Evolutionary conservation across 2,329 filamentous ascomycete genomes (phyloP), one percentile per base, ranked within the genome.

Genomic region (Fusarium anguioides): DNA sequence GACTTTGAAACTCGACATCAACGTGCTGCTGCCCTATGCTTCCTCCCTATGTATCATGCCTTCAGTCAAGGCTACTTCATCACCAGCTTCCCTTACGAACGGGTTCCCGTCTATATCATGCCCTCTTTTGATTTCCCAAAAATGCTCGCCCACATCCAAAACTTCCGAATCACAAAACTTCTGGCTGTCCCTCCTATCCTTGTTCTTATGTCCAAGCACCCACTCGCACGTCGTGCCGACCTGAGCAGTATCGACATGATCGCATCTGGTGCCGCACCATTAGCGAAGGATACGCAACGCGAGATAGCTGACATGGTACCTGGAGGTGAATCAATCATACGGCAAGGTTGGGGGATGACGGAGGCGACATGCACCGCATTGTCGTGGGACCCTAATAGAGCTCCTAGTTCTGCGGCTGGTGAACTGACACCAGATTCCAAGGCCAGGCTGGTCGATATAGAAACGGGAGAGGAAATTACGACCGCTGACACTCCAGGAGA

Each of bases 311-410:
- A 90, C 14, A 66, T 75, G 62, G 88, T 88, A 82, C 77, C 76
- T 4, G 52, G 65, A 24, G 72, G 73, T 5, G 70, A 75, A 2
- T 54, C 84, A 9, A 51, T 67, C 4, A 66, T 84, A 14, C 80
- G 81, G 74, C 92, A 95, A 77, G 93, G 92, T 6, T 96, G 92
- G 91, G 93, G 93, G 7, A 95, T 96, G 93, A 96, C 93, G 2
- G 93, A 96, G 75, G 80, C 86, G 4, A 96, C 92, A 1, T 95
- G 92, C 76, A 88, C 90, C 1, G 82, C 86, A 18, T 83, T 91
- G 14, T 83, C 83, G 8, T 94, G 89, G 84, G 83, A 91, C 64
- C 84, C 92, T 20, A 95, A 94, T 73, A 64, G 66, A 40, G 49
- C 66, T 9, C 61, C 65, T 17, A 74, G 69, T 33, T 57, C 70